phyloP scores from a whole-genome alignment of 495 filamentous ascomycete genomes.

The Neurospora sp. region DNA sequence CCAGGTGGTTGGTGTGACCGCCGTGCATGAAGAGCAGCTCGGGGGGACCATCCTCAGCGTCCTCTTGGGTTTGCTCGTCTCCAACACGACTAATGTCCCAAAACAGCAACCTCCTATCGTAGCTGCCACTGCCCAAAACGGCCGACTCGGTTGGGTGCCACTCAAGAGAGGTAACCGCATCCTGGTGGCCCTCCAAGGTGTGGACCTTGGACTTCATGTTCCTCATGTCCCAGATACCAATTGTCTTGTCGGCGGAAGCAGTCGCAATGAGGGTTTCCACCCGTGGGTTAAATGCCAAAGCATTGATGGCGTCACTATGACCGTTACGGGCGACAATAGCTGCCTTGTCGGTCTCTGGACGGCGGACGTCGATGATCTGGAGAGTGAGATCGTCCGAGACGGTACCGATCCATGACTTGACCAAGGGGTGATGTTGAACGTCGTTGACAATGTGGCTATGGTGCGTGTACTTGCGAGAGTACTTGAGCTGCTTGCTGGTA shows the following conservation, averaged over 20 bases:
- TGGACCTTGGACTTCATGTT: conserved; percentile 81
- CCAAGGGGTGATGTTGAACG: conserved; percentile 84
- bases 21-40: conserved; percentile 99
- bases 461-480: conserved; percentile 69
- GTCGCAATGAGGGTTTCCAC: conserved; percentile 82
- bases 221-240: conserved; percentile 90
- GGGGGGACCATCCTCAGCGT: conserved; percentile 92
- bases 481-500: conserved; percentile 54
- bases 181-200: conserved; percentile 71
- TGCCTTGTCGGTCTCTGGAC: conserved; percentile 48
- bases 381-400: conserved; percentile 94
- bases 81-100: conserved; percentile 90
- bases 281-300: conserved; percentile 83
- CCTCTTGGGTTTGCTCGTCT: conserved; percentile 89
- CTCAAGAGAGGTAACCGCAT: conserved; percentile 78
- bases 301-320: conserved; percentile 89
- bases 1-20: conserved; percentile 91
- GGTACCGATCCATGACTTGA: conserved; percentile 72
- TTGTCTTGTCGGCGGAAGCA: conserved; percentile 86
- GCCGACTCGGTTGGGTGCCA: conserved; percentile 89
- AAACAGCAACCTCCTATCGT: conserved; percentile 88
- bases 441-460: conserved; percentile 91
- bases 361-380: conserved; percentile 79
- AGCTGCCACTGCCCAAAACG: conserved; percentile 81
- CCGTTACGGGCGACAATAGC: conserved; percentile 54